Evolutionary conservation across 2,329 filamentous ascomycete species (phyloP), one percentile per base, ranked within the genome.

Genomic region (Colletotrichum plurivorum): DNA sequence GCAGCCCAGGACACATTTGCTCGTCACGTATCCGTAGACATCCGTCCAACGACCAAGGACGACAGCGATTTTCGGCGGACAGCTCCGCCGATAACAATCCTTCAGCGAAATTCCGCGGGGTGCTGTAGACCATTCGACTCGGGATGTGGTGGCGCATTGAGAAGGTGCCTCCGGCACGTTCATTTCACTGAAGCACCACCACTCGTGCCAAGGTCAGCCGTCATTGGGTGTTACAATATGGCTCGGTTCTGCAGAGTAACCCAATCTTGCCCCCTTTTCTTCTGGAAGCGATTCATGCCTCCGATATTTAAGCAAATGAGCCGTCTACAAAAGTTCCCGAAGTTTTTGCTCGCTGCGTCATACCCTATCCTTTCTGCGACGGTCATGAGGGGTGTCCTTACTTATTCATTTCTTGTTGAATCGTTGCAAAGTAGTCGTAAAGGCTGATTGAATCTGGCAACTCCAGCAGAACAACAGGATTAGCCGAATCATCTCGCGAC

Each of bases 211-310:
- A 36, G 43, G 20, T 18, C 18, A 7, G n/a, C n/a, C 36, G 31
- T 43, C 57, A 43, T 39, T 36, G 57, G 57, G 57, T 5, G 18
- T 52, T n/a, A 45, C 48, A 43, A 39, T 43, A 45, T 60, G 43
- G 25, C 25, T 48, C 22, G 55, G 55, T 58, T 48, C 41, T 36
- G 57, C 57, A 45, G 51, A 25, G 57, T n/a, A 60, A 51, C 57
- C 57, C 57, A 51, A 60, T 25, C 57, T 51, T 43, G 46, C 46
- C 57, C 45, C 57, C 25, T 27, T 51, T 18, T 13, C 27, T 48
- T 49, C 57, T 51, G 46, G 46, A 39, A 60, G 57, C 46, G 46
- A 59, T 45, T 39, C 43, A 27, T 22, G 20, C 2, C n/a, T 51
- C 25, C 9, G 25, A 16, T n/a, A 51, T 59, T 59, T 51, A 51